Evolutionary conservation across 1,284 basidiomycete genomes (phyloP).

Genomic region (Pseudozyma sp.): DNA sequence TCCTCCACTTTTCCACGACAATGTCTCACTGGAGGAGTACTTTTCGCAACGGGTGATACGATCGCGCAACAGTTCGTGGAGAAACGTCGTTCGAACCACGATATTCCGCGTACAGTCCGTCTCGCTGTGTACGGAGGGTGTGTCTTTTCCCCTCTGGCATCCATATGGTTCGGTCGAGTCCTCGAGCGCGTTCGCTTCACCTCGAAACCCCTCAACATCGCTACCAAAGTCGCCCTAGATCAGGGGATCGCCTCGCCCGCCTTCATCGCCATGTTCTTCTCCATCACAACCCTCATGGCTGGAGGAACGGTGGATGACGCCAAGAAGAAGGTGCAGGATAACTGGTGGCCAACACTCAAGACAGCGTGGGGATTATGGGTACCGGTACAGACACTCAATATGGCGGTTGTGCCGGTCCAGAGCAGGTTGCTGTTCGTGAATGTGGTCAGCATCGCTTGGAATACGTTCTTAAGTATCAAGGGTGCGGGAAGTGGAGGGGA

Average conservation of each 20-base stretch:
- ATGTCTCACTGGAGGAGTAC: conserved; percentile 52
- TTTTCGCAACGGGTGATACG: conserved; percentile 59
- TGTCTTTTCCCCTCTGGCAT: conserved; percentile 59
- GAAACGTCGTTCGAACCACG: conserved; percentile 42
- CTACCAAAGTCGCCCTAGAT: conserved; percentile 56
- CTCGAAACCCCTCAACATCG: conserved; percentile 38
- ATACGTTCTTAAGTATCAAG: conserved; percentile 59
- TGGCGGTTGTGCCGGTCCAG: conserved; percentile 50
- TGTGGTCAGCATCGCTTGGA: conserved; percentile 56
- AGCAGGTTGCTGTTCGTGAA: conserved; percentile 59
- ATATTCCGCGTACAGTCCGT: conserved; percentile 43
- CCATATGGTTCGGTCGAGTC: conserved; percentile 54
- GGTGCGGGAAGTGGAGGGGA: not conserved
- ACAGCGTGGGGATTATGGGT: conserved; percentile 59
- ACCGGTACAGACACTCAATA: conserved; percentile 59
- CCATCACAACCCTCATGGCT: conserved; percentile 48
- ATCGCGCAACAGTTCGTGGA: conserved; percentile 62
- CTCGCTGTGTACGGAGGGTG: conserved; percentile 55
- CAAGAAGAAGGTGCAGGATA: conserved; percentile 45
- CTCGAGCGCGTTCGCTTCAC: conserved; percentile 50
- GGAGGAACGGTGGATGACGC: conserved; percentile 36
- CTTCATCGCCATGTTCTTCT: conserved; percentile 53
- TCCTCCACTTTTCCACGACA: conserved; percentile 58
- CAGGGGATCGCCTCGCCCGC: conserved; percentile 53
- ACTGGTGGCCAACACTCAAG: conserved; percentile 58